These are phyloP conservation scores for Saccharomycopsis microspora DNA, from an alignment of 805 yeast genomes.

Conservation along the genomic window DNA sequence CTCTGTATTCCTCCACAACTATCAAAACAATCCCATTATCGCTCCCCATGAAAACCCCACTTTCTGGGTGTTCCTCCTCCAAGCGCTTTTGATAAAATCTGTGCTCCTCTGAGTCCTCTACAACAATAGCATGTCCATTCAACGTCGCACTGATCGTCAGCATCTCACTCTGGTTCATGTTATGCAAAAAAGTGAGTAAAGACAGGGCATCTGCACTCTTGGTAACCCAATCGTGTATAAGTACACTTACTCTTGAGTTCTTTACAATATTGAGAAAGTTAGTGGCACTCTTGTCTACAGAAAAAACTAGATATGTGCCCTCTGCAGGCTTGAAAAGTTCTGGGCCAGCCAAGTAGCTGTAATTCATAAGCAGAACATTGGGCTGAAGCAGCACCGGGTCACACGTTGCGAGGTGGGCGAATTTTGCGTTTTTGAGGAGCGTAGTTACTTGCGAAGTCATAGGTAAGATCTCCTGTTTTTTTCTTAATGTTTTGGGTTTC, in stretches of 20 bases:
- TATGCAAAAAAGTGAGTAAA: slow-evolving; percentile 52
- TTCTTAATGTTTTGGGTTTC: neutral
- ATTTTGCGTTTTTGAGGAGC: slow-evolving; percentile 49
- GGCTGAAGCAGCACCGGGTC: slow-evolving; percentile 49
- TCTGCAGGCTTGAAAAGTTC: slow-evolving; percentile 21
- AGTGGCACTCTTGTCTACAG: slow-evolving; percentile 61
- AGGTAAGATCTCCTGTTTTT: too few relatives aligned
- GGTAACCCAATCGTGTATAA: slow-evolving; percentile 87
- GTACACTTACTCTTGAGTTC: slow-evolving; percentile 71
- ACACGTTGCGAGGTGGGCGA: slow-evolving; percentile 79
- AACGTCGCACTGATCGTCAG: slow-evolving; percentile 76
- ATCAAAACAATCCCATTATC: slow-evolving; percentile 59
- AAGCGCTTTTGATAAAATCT: slow-evolving; percentile 51
- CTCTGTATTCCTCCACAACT: slow-evolving; percentile 54
- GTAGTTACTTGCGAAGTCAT: slow-evolving; percentile 16
- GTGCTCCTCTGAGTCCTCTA: slow-evolving; percentile 34
- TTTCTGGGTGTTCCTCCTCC: slow-evolving; percentile 48
- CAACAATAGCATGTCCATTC: slow-evolving; percentile 54
- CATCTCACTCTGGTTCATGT: slow-evolving; percentile 68
- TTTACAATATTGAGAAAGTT: slow-evolving; percentile 58
- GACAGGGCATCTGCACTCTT: slow-evolving; percentile 34
- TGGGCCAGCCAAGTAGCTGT: slow-evolving; percentile 46
- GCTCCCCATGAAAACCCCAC: slow-evolving; percentile 43
- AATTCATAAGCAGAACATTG: slow-evolving; percentile 87
- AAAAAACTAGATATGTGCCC: slow-evolving; percentile 47